Percentiles rank a stretch among this genome's conserved stretches.
These are phyloP conservation scores for Zygosaccharomyces kombuchaensis DNA, from an alignment of 805 yeast genomes.

Conservation along the genomic window DNA sequence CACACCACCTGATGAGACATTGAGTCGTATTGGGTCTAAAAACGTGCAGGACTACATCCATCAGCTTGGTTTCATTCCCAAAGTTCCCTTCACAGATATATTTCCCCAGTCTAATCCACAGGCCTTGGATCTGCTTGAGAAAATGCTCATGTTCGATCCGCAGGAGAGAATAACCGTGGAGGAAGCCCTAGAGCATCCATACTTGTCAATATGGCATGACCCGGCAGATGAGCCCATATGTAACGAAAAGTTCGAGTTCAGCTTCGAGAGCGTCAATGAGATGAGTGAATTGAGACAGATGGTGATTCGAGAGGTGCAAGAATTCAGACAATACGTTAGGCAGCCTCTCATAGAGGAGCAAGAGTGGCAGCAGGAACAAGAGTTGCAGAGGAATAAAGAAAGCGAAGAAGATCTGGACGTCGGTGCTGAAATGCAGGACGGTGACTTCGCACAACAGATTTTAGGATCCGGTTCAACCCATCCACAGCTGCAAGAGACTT, in stretches of 20 bases:
- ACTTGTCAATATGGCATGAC: conserved; percentile 85
- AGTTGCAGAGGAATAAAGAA: conserved; percentile 25
- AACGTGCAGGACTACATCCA: conserved; percentile 91
- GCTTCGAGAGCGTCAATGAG: conserved; percentile 82
- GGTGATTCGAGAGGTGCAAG: conserved; percentile 74
- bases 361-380: conserved; percentile 29
- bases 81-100: conserved; percentile 61
- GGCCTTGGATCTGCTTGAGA: conserved; percentile 75
- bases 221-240: conserved; percentile 89
- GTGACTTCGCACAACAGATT: conserved; percentile 19
- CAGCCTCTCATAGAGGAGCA: conserved; percentile 62
- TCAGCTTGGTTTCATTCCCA: conserved; percentile 76
- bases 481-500: conserved; percentile 29
- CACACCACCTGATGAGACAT: conserved; percentile 77
- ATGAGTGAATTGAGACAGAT: conserved; percentile 67
- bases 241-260: conserved; percentile 74
- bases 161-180: conserved; percentile 77
- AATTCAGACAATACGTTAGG: conserved; percentile 77
- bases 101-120: conserved; percentile 85
- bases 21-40: conserved; percentile 69
- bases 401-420: conserved; percentile 26
- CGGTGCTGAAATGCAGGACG: conserved; percentile 9
- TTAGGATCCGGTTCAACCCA: conserved; percentile 20
- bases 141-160: conserved; percentile 86
- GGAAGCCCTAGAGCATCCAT: conserved; percentile 86